A percentile compares a stretch with the other conserved stretches of the same genome.
Conservation (phyloP, 164 flowering plant species). For the Hamamelis virginiana region DNA sequence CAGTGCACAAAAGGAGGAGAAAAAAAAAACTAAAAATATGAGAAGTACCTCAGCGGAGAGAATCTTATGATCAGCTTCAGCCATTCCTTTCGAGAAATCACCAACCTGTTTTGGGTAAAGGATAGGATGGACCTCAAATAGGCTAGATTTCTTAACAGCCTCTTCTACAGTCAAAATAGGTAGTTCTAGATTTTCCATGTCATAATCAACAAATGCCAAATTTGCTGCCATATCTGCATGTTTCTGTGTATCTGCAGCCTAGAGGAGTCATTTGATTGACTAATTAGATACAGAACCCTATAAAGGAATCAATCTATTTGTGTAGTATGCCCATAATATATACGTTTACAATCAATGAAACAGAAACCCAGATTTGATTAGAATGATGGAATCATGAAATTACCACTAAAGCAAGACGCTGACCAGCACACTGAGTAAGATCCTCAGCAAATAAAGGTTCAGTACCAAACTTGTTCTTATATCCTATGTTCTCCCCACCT, state of each 20-base stretch:
- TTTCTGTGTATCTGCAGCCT: slow-evolving; percentile 89
- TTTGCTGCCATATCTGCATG: slow-evolving; percentile 78
- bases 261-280: slow-evolving; percentile 5
- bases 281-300: neutral
- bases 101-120: slow-evolving; percentile 58
- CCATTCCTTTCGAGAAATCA: slow-evolving; percentile 76
- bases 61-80: slow-evolving; percentile 81
- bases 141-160: slow-evolving; percentile 80
- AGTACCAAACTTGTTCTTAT: slow-evolving; percentile 44
- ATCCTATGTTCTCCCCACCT: slow-evolving; percentile 68
- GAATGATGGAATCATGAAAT: slow-evolving; percentile 6
- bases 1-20: neutral
- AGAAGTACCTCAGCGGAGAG: slow-evolving; percentile 61
- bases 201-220: slow-evolving; percentile 65
- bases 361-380: neutral
- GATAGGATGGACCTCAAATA: slow-evolving; percentile 69
- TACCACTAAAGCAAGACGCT: slow-evolving; percentile 80
- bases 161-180: slow-evolving; percentile 88
- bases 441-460: slow-evolving; percentile 81
- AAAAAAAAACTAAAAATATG: neutral
- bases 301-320: neutral
- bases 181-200: slow-evolving; percentile 54
- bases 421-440: slow-evolving; percentile 62
- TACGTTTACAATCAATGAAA: neutral
- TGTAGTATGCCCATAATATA: neutral